Conservation (phyloP, 148 eudicot genomes). For the Rhododendron williamsianum region DNA sequence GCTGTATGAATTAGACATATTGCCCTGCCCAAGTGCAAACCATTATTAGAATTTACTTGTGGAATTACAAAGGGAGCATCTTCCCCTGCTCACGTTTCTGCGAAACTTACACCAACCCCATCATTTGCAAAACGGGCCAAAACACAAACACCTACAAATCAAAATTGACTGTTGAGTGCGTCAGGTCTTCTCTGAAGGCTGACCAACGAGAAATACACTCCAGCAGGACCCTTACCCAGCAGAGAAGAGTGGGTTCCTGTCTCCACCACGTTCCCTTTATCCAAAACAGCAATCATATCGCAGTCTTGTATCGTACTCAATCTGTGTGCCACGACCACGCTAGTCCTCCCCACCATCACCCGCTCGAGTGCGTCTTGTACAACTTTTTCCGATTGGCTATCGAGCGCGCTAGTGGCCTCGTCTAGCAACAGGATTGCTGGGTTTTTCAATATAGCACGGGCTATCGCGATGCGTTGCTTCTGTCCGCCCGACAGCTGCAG, state of each 20-base stretch:
- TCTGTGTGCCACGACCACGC: neutral
- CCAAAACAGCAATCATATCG: neutral
- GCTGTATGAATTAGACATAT: neutral
- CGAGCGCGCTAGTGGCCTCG: neutral
- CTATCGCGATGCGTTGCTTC: neutral
- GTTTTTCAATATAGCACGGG: neutral
- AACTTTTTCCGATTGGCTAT: neutral
- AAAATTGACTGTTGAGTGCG: neutral
- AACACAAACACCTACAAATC: neutral
- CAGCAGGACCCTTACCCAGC: neutral
- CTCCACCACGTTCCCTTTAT: neutral
- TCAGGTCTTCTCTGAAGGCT: neutral
- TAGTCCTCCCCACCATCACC: neutral
- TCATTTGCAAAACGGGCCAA: neutral
- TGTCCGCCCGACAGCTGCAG: neutral
- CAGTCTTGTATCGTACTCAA: neutral
- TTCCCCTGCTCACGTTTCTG: neutral
- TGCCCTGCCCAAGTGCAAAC: neutral
- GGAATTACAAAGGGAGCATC: neutral
- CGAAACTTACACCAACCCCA: neutral
- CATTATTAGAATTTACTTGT: neutral
- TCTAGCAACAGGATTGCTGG: neutral
- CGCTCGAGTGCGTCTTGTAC: neutral
- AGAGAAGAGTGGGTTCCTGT: neutral
- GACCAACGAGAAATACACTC: neutral